Conservation (phyloP, 768 basidiomycete genomes). For the Leucocoprinus sp. region DNA sequence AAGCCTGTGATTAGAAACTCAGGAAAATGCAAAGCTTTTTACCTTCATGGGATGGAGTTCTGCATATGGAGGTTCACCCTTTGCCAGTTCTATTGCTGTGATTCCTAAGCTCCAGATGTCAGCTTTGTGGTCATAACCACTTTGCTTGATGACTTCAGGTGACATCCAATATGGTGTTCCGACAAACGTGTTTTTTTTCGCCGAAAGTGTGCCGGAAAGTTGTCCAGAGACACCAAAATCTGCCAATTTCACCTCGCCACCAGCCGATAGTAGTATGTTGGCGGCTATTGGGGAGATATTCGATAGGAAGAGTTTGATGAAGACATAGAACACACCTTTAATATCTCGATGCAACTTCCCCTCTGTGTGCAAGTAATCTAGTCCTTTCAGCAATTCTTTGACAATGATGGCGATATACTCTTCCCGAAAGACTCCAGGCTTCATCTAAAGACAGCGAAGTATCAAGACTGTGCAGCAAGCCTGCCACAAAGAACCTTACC, state of each 20-base stretch:
- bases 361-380: slow-evolving; percentile 93
- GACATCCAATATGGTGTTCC: slow-evolving; percentile 99
- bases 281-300: slow-evolving; percentile 50
- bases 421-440: slow-evolving; percentile 95
- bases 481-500: slow-evolving; percentile 32
- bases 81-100: slow-evolving; percentile 95
- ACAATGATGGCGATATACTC: slow-evolving; percentile 98
- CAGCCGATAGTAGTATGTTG: slow-evolving; percentile 86
- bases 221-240: slow-evolving; percentile 99
- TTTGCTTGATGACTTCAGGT: slow-evolving; percentile 99
- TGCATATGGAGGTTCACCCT: slow-evolving; percentile 96
- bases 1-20: slow-evolving; percentile 12
- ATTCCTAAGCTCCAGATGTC: slow-evolving; percentile 99
- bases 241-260: slow-evolving; percentile 93
- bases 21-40: not conserved
- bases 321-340: slow-evolving; percentile 55
- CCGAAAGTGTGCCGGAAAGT: slow-evolving; percentile 83
- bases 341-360: slow-evolving; percentile 99
- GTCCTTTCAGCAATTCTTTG: slow-evolving; percentile 81
- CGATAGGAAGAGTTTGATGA: not conserved
- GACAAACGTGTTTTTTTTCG: slow-evolving; percentile 97
- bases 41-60: slow-evolving; percentile 99
- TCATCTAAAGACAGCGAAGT: slow-evolving; percentile 59
- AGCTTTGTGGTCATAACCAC: slow-evolving; percentile 97
- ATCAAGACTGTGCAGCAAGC: slow-evolving; percentile 10